Evolutionary conservation across 1,284 basidiomycete species (phyloP), one percentile per base, ranked within the genome.

Genomic region (Sporisorium exsertum): DNA sequence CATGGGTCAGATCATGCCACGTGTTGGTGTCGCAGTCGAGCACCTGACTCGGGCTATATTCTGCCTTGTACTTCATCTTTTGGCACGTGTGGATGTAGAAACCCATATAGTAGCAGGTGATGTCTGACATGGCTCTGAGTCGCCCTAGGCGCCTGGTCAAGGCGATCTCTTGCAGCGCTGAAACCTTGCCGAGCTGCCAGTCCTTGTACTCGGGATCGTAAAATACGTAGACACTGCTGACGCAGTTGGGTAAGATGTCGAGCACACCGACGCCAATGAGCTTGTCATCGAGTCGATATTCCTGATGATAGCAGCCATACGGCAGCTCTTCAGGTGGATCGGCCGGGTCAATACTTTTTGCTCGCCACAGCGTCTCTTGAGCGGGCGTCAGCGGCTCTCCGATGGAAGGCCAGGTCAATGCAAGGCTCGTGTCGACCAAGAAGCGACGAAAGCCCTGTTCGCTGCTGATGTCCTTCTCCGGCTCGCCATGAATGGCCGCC

Each of bases 11-110:
- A 3, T 29, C n/a, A 8, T 18, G 59, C 72, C 72, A 78, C 13
- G 61, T 54, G 43, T 78, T 61, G 42, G 27, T 54, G 55, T 42
- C 46, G 56, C 69, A 72, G 35, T 99, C 96, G 15, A 92, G 90
- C 8, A 99, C 88, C 81, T 90, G 93, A 5, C 94, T 95, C 0
- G 97, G 96, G 0, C 88, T 85, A 78, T 95, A 99, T 59, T 96
- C 93, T 26, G 91, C 94, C 86, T 99, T 99, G 87, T 99, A 99
- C 66, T 89, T 89, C 97, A 99, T 99, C 87, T 99, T 99, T 60
- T 88, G 90, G 80, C 95, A 99, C 0, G 56, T 60, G 54, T 77
- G 68, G 42, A 81, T 80, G 67, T 80, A 81, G 57, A 68, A 81
- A 40, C 80, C 78, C 54, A 81, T 42, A 46, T 80, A 79, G 58